phyloP scores from a whole-genome alignment of 1,284 basidiomycete genomes.

The Ganoderma lingzhi region DNA sequence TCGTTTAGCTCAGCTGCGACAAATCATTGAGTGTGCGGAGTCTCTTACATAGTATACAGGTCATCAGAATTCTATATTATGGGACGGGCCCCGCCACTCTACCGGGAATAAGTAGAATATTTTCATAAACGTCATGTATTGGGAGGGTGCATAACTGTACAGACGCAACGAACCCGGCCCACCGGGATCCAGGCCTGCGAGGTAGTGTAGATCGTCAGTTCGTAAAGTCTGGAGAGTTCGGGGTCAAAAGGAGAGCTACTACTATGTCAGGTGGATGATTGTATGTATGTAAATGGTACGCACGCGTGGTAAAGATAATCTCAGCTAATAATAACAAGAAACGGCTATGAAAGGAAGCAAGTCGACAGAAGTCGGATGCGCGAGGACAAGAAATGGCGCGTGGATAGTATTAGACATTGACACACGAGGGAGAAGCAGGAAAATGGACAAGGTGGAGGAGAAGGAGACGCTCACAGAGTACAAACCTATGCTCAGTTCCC shows the following conservation, averaged over 20 bases:
- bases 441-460: constrained; percentile 1
- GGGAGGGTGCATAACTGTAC: constrained; percentile 30
- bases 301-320: constrained; percentile 14
- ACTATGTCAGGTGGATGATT: constrained; percentile 19
- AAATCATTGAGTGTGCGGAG: not conserved
- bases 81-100: constrained; percentile 14
- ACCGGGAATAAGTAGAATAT: constrained; percentile 27
- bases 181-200: constrained; percentile 26
- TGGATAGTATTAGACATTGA: constrained; percentile 3
- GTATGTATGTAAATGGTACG: not conserved
- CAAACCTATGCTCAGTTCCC: constrained; percentile 18
- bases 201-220: constrained; percentile 35
- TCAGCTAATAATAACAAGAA: constrained; percentile 24
- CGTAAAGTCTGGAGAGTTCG: constrained; percentile 26
- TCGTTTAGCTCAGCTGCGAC: not conserved
- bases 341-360: constrained; percentile 1
- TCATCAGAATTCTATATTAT: not conserved
- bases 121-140: constrained; percentile 34
- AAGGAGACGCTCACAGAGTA: not conserved
- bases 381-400: not conserved
- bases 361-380: not conserved
- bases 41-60: not conserved
- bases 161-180: constrained; percentile 24
- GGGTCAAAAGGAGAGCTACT: constrained; percentile 19
- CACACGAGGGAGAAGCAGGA: constrained; percentile 9